phyloP scores from a whole-genome alignment of 495 filamentous ascomycete species.

The Immersiella caudata region DNA sequence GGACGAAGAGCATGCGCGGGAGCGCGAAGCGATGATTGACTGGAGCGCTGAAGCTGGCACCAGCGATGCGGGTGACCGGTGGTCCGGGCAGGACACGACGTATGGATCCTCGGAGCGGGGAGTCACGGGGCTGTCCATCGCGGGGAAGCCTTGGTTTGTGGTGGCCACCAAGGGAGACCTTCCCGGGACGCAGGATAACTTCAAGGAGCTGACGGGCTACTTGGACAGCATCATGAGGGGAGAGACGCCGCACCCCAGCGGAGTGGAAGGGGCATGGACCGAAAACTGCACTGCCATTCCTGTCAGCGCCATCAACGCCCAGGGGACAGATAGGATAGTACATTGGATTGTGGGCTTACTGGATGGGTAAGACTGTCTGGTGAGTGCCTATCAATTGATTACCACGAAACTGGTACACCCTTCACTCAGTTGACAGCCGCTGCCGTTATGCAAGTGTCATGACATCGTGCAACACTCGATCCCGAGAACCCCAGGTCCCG shows the following conservation, averaged over 20 bases:
- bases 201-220: constrained; percentile 66
- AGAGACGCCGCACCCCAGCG: constrained; percentile 68
- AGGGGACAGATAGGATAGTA: constrained; percentile 79
- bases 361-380: constrained; percentile 44
- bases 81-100: constrained; percentile 31
- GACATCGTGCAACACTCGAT: not conserved
- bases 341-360: constrained; percentile 76
- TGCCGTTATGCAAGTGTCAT: not conserved
- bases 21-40: constrained; percentile 47
- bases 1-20: constrained; percentile 58
- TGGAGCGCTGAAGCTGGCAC: constrained; percentile 40
- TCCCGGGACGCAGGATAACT: constrained; percentile 76
- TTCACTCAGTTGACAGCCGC: not conserved
- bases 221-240: constrained; percentile 62
- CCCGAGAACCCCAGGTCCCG: not conserved
- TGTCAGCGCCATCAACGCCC: constrained; percentile 81
- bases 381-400: not conserved
- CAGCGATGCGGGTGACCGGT: constrained; percentile 25
- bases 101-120: constrained; percentile 31
- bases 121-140: constrained; percentile 61
- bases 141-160: constrained; percentile 93
- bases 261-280: constrained; percentile 67
- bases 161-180: constrained; percentile 95
- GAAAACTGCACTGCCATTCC: constrained; percentile 71
- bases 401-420: not conserved